These are phyloP conservation scores for Draba incana DNA, from an alignment of 345 rosid species.

Conservation along the genomic window DNA sequence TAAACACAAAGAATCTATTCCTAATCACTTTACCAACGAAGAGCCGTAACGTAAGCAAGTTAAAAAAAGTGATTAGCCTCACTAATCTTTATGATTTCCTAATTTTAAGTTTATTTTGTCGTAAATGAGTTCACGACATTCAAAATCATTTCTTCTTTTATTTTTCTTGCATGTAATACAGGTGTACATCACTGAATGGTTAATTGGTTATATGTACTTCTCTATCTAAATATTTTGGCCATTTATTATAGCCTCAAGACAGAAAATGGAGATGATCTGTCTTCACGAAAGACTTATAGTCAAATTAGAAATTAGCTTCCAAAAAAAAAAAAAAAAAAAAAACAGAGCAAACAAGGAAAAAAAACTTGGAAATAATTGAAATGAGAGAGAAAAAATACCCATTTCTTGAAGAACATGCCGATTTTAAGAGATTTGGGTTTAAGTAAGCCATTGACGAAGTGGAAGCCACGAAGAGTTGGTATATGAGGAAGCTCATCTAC, in stretches of 20 bases:
- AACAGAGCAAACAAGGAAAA: no score
- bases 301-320: constrained; percentile 10
- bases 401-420: constrained; percentile 75
- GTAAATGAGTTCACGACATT: not conserved
- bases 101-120: not conserved
- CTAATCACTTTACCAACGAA: constrained; percentile 26
- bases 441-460: constrained; percentile 45
- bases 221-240: constrained; percentile 25
- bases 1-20: constrained; percentile 27
- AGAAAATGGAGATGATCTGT: constrained; percentile 32
- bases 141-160: not conserved
- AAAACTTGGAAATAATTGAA: not conserved
- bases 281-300: constrained; percentile 4
- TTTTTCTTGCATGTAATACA: constrained; percentile 27
- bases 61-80: constrained; percentile 4
- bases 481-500: constrained; percentile 76
- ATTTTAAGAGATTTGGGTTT: constrained; percentile 57
- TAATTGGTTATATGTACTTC: not conserved
- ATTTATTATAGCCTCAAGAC: constrained; percentile 16
- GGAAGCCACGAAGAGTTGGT: constrained; percentile 59
- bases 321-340: not conserved
- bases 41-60: constrained; percentile 23
- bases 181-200: constrained; percentile 27
- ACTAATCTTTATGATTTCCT: constrained; percentile 17
- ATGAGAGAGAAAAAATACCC: constrained; percentile 51